Base-by-base conservation (phyloP, 352 stramenopile species). In the Sclerospora graminicola region DNA sequence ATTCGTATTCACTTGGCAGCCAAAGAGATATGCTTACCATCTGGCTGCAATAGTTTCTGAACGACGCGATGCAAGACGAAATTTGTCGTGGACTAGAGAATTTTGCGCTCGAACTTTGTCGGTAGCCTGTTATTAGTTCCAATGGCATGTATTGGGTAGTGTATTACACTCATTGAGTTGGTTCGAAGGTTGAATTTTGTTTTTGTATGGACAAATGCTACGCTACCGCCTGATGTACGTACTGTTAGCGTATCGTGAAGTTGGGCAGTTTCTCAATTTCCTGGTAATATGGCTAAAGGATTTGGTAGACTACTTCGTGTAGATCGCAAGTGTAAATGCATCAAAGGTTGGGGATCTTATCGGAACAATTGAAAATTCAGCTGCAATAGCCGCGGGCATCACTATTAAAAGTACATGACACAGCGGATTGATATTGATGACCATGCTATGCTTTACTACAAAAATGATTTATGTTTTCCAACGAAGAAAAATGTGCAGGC, bases 361-460 rank as follows among this genome's bases (percentile, higher is more conserved):
- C n/a, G 81, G 81, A 3, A 76, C 62, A n/a, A 66, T 93, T 34
- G 78, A 93, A 26, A 60, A 88, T 37, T 81, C 78, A 6, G 78
- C 81, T 14, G 78, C 81, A 5, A 46, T 87, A 23, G 76, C 76
- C 0, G 43, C 60, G 10, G 67, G 68, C n/a, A 83, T 92, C 35
- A 63, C 89, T 9, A 60, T 84, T 28, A 92, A 24, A 77, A 92
- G 44, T 89, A 84, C 50, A 66, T 78, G 50, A 40, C 59, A 31
- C 80, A 92, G 39, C 23, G 89, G 8, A n/a, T n/a, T n/a, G n/a
- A n/a, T n/a, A 49, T 84, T 0, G 39, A 71, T 30, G 60, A 81
- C 42, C 11, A n/a, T n/a, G n/a, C n/a, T n/a, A 58, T 21, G 27
- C 19, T 10, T 14, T 59, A 19, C 27, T 53, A 9, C 50, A 57